Percentiles rank a stretch among this genome's conserved stretches.
Evolutionary conservation across 169 alveolate species (phyloP).

Genomic region (Plasmodium knowlesi): DNA sequence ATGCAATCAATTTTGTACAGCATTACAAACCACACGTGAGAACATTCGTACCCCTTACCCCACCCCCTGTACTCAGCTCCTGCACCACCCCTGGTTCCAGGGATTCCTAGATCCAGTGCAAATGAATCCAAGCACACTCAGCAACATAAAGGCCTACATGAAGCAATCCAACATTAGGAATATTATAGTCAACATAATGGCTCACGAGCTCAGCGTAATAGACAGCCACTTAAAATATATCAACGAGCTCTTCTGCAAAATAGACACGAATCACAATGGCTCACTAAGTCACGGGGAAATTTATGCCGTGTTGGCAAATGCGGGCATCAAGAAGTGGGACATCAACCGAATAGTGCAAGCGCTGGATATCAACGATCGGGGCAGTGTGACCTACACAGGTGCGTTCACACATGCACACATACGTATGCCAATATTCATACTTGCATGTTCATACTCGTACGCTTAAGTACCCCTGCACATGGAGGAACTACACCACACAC

Average conservation of each 20-base stretch:
- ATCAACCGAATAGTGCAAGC: slow-evolving; percentile 70
- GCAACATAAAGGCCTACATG: slow-evolving; percentile 69
- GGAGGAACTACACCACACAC: neutral
- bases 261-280: slow-evolving; percentile 66
- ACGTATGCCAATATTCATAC: no score
- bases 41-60: neutral
- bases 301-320: slow-evolving; percentile 57
- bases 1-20: neutral
- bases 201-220: slow-evolving; percentile 71
- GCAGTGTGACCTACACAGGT: slow-evolving; percentile 68
- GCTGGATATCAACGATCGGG: slow-evolving; percentile 59
- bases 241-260: slow-evolving; percentile 57
- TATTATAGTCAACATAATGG: slow-evolving; percentile 67
- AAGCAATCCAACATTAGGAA: slow-evolving; percentile 72
- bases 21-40: neutral
- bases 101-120: slow-evolving; percentile 61
- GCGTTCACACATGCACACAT: neutral
- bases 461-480: neutral
- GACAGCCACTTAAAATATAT: slow-evolving; percentile 48
- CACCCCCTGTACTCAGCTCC: slow-evolving; percentile 19
- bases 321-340: slow-evolving; percentile 73
- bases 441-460: neutral
- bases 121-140: slow-evolving; percentile 44
- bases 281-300: slow-evolving; percentile 72
- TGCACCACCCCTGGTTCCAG: slow-evolving; percentile 76